Evolutionary conservation across 768 basidiomycete species (phyloP).

Genomic region (Imleria badia): DNA sequence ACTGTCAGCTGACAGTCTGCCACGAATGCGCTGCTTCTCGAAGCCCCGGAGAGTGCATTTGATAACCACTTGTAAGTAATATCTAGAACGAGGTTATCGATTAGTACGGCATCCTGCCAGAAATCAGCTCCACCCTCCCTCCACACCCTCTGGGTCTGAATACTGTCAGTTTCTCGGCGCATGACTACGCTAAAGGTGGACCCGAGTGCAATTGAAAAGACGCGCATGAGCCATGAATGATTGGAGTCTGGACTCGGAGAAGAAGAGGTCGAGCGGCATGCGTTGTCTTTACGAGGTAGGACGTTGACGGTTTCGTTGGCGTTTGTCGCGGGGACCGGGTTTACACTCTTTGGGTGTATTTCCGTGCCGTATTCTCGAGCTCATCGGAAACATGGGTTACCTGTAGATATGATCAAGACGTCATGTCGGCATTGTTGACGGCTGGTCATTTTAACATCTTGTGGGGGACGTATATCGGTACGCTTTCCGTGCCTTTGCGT

Average conservation of each 20-base stretch:
- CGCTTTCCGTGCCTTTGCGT: no score
- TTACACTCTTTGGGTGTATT: slow-evolving; percentile 59
- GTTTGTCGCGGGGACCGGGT: slow-evolving; percentile 58
- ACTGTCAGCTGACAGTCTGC: slow-evolving; percentile 3
- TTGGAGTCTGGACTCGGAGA: neutral
- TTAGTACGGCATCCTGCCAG: neutral
- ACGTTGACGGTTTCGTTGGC: slow-evolving; percentile 49
- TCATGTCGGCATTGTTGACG: slow-evolving; percentile 65
- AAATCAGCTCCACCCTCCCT: neutral
- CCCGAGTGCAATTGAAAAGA: slow-evolving; percentile 10
- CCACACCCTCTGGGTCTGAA: no score
- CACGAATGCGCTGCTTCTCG: neutral
- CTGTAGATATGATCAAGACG: slow-evolving; percentile 64
- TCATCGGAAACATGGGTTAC: neutral
- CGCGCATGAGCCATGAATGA: neutral
- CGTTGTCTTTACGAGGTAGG: slow-evolving; percentile 32
- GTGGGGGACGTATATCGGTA: slow-evolving; percentile 61
- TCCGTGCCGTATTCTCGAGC: neutral
- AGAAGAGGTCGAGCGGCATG: slow-evolving; percentile 14
- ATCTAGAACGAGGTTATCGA: slow-evolving; percentile 4
- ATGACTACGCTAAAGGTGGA: slow-evolving; percentile 9
- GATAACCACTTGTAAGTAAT: no score
- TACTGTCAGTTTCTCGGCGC: neutral
- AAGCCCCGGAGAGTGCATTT: neutral
- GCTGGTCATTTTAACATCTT: slow-evolving; percentile 55